Percentiles rank a stretch among this genome's conserved stretches.
phyloP scores from a whole-genome alignment of 495 filamentous ascomycete species.

The Lentithecium fluviatile region DNA sequence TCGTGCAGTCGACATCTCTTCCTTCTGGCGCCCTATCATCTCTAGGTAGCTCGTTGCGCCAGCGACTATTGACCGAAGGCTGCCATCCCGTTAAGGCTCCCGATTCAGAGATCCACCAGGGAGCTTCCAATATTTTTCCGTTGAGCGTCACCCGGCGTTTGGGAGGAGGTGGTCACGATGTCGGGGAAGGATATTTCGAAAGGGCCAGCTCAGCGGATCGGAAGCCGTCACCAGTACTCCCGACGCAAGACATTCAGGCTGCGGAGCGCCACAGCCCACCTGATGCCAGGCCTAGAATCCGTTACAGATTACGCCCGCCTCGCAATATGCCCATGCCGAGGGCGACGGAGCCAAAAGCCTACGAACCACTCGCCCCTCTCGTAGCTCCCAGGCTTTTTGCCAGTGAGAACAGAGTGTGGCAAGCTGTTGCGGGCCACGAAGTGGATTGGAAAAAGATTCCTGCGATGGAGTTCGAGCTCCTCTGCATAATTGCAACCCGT shows the following conservation, averaged over 20 bases:
- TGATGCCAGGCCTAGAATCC: not conserved
- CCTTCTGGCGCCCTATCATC: not conserved
- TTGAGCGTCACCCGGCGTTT: no score
- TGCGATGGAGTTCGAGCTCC: conserved; percentile 65
- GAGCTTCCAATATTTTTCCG: not conserved
- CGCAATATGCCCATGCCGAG: conserved; percentile 5
- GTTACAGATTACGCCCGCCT: not conserved
- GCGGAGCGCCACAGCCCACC: no score
- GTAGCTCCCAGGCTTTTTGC: conserved; percentile 53
- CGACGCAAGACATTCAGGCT: no score
- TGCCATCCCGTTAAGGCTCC: not conserved
- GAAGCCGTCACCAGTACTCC: not conserved
- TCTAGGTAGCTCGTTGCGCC: conserved; percentile 4
- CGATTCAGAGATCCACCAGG: not conserved
- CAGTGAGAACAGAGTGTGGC: conserved; percentile 68
- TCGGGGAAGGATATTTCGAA: no score
- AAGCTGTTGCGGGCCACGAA: conserved; percentile 75
- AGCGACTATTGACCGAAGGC: not conserved
- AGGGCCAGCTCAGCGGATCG: not conserved
- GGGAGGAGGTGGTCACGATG: not conserved
- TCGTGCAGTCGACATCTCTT: not conserved
- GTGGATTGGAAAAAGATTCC: conserved; percentile 69
- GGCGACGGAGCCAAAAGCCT: conserved; percentile 6
- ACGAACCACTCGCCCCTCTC: conserved; percentile 4
- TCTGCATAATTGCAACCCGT: conserved; percentile 76